A percentile compares a stretch with the other conserved stretches of the same genome.
Conservation (phyloP, 2,329 filamentous ascomycete species). For the Triangularia verruculosa region DNA sequence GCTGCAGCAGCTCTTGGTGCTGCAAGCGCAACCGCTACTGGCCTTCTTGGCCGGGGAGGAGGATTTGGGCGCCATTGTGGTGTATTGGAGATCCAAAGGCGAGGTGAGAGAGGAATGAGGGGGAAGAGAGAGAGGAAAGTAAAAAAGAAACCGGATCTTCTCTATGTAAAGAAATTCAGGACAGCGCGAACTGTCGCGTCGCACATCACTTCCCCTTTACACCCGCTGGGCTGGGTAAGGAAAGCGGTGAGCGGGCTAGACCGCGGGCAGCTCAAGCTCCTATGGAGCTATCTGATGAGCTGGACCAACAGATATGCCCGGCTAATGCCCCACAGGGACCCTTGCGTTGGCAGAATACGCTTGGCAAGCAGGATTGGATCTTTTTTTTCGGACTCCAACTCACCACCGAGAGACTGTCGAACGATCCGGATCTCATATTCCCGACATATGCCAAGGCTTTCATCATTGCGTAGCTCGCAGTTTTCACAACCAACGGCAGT, state of each 20-base stretch:
- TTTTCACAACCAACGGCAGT: background rate
- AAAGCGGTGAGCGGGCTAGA: conserved; percentile 14
- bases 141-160: background rate
- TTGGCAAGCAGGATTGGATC: conserved; percentile 7
- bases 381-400: conserved; percentile 9
- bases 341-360: conserved; percentile 15
- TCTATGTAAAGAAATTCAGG: conserved; percentile 4
- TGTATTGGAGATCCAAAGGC: background rate
- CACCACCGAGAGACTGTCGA: conserved; percentile 11
- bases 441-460: conserved; percentile 9
- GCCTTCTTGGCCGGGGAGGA: conserved; percentile 16
- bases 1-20: conserved; percentile 18
- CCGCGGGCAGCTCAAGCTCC: background rate
- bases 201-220: background rate
- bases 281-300: background rate
- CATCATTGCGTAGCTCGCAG: background rate
- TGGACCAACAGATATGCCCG: background rate
- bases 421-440: conserved; percentile 19
- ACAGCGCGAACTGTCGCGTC: conserved; percentile 4
- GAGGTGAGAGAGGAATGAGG: background rate
- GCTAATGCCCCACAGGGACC: conserved; percentile 1
- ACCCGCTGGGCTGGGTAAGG: background rate
- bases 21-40: conserved; percentile 9
- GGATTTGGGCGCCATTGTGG: conserved; percentile 24
- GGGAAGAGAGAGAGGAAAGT: conserved; percentile 2